phyloP scores from a whole-genome alignment of 176 grass and related monocot species.

The Lolium multiflorum region DNA sequence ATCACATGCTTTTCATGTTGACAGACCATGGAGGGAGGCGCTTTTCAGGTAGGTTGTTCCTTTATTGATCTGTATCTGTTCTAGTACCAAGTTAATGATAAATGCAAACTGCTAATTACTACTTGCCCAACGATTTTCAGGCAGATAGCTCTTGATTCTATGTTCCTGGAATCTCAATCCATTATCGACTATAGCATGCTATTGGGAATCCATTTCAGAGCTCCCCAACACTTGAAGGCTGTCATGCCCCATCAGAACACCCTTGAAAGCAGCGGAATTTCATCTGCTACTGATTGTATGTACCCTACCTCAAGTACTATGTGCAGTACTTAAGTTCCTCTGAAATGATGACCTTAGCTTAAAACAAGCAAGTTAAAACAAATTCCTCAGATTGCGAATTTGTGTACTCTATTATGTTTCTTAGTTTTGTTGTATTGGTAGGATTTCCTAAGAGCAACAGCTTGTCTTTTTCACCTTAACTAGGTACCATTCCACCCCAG shows the following conservation, averaged over 20 bases:
- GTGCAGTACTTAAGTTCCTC: constrained; percentile 4
- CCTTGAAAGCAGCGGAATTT: constrained; percentile 53
- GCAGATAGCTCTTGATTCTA: constrained; percentile 94
- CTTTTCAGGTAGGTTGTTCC: constrained; percentile 76
- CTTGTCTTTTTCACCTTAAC: constrained; percentile 28
- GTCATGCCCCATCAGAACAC: constrained; percentile 48
- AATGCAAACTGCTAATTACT: background rate
- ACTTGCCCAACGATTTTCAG: constrained; percentile 53
- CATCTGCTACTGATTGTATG: constrained; percentile 54
- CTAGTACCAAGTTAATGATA: background rate
- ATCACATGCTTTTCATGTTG: constrained; percentile 87
- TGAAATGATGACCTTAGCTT: background rate
- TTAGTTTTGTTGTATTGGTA: background rate
- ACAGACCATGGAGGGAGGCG: constrained; percentile 92
- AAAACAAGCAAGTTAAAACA: background rate
- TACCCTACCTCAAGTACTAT: constrained; percentile 36
- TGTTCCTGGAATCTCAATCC: constrained; percentile 95
- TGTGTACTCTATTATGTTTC: background rate
- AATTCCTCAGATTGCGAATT: constrained; percentile 23
- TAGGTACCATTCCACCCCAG: constrained; percentile 54
- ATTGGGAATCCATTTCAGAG: constrained; percentile 95
- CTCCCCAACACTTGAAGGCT: constrained; percentile 78
- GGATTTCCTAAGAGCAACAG: constrained; percentile 24
- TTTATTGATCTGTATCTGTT: constrained; percentile 37
- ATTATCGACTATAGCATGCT: constrained; percentile 99